These are phyloP conservation scores for Fraxinus excelsior DNA, from an alignment of 257 asterid species.

Conservation along the genomic window DNA sequence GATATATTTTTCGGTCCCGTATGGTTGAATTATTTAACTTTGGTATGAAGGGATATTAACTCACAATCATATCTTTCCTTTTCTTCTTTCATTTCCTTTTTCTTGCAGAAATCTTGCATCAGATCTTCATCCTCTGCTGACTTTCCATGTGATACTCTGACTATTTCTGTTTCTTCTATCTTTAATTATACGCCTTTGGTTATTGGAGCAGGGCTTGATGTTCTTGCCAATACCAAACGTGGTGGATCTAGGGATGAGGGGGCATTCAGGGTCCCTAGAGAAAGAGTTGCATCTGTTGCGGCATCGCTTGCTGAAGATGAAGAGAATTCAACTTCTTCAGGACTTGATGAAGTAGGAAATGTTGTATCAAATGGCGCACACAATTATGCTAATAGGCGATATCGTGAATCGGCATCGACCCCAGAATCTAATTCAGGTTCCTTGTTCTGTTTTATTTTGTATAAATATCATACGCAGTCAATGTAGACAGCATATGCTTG, in stretches of 20 bases:
- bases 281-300: conserved; percentile 58
- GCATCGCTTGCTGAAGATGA: conserved; percentile 74
- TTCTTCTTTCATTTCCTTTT: neutral
- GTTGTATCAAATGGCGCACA: conserved; percentile 30
- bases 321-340: conserved; percentile 46
- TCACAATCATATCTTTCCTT: neutral
- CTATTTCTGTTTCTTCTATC: neutral
- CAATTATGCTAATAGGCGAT: conserved; percentile 44
- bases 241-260: conserved; percentile 47
- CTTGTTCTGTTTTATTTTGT: conserved; percentile 6
- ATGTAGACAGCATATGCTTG: neutral
- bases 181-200: neutral
- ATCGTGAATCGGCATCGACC: conserved; percentile 62
- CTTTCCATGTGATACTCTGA: conserved; percentile 9
- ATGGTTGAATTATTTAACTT: neutral
- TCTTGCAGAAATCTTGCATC: neutral
- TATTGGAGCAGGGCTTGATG: conserved; percentile 65
- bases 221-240: conserved; percentile 68
- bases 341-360: conserved; percentile 52
- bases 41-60: neutral
- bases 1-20: neutral
- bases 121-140: neutral
- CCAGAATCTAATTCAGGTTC: conserved; percentile 59
- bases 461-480: neutral
- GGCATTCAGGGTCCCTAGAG: conserved; percentile 70